Percentiles rank a stretch among this genome's conserved stretches.
Evolutionary conservation across 1,284 basidiomycete genomes (phyloP).

Genomic region (Athelia sp.): DNA sequence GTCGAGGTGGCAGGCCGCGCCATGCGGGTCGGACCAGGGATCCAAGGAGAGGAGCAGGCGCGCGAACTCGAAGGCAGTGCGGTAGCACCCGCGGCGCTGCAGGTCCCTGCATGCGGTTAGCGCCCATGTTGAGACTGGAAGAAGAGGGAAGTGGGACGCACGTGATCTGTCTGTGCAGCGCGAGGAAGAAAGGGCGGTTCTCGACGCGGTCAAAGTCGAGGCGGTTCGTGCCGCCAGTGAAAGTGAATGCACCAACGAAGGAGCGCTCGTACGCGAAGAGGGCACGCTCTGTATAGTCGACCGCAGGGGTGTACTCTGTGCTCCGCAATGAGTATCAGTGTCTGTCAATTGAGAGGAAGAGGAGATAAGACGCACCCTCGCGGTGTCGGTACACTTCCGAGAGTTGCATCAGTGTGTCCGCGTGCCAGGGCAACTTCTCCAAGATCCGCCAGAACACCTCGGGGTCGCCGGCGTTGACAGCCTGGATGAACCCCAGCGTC

Average conservation of each 20-base stretch:
- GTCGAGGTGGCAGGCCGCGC: conserved; percentile 79
- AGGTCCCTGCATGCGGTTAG: conserved; percentile 57
- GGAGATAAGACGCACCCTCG: conserved; percentile 74
- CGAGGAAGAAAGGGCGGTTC: conserved; percentile 83
- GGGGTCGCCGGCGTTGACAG: conserved; percentile 76
- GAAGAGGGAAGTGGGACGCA: too few relatives aligned
- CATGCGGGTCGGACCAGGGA: conserved; percentile 83
- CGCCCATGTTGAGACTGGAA: too few relatives aligned
- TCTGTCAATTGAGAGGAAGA: too few relatives aligned
- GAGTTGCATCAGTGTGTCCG: conserved; percentile 86
- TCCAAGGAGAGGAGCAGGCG: conserved; percentile 79
- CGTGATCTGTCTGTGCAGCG: conserved; percentile 74
- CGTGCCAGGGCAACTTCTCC: conserved; percentile 72
- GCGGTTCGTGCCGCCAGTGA: conserved; percentile 73
- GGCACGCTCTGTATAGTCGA: conserved; percentile 83
- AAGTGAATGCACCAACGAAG: conserved; percentile 79
- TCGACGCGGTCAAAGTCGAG: conserved; percentile 85
- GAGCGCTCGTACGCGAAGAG: conserved; percentile 87
- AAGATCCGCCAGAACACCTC: conserved; percentile 60
- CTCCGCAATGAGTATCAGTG: too few relatives aligned
- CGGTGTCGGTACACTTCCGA: conserved; percentile 81
- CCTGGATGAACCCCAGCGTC: conserved; percentile 76
- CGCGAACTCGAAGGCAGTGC: conserved; percentile 87
- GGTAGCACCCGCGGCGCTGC: conserved; percentile 80
- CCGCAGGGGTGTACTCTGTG: conserved; percentile 75